Base-by-base conservation (phyloP, 108 stramenopile genomes). In the Nannochloropsis salina region DNA sequence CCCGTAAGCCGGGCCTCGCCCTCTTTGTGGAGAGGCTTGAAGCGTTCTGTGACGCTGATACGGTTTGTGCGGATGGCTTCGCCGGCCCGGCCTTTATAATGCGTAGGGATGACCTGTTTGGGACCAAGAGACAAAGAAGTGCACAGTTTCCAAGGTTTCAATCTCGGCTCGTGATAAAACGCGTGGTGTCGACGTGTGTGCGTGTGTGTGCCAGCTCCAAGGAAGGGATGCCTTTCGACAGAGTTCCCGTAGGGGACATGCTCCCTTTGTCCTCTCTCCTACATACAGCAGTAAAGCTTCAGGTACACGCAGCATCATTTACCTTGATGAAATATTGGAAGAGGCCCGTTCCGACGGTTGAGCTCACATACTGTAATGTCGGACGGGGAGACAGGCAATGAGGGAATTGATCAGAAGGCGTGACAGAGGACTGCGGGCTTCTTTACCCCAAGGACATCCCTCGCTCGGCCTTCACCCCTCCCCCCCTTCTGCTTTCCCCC, bases 321-420 rank as follows among this genome's bases (percentile, higher is more conserved):
- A 98, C 89, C 91, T 96, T 96, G 88, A 97, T 94, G 86, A 95
- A 98, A 87, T 98, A 98, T 85, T 98, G 97, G 89, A 94, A 95
- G 9, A 97, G 89, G 18, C 97, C 97, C 1, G 97, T 95, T 2
- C 93, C 93, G 6, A 18, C 42, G n/a, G 92, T 91, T 42, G 92
- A 15, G 47, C 47, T 51, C 47, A 51, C 47, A 15, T 51, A 51
- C 47, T 51, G 15, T 0, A 15, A 15, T 12, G 47, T 10, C 12
- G 15, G 47, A 15, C 12, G 15, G 47, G 47, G 47, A 51, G 47
- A 15, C 12, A 51, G 47, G 47, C 12, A 51, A 15, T 10, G 10
- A 51, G 47, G 47, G 10, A 51, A 31, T 31, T 1, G 47, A 15
- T 51, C 12, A 51, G 47, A 51, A 51, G 10, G 47, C 15, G 47